Conservation (phyloP, 225 moss, liverwort and hornwort species). For the Sphagnum contortum region DNA sequence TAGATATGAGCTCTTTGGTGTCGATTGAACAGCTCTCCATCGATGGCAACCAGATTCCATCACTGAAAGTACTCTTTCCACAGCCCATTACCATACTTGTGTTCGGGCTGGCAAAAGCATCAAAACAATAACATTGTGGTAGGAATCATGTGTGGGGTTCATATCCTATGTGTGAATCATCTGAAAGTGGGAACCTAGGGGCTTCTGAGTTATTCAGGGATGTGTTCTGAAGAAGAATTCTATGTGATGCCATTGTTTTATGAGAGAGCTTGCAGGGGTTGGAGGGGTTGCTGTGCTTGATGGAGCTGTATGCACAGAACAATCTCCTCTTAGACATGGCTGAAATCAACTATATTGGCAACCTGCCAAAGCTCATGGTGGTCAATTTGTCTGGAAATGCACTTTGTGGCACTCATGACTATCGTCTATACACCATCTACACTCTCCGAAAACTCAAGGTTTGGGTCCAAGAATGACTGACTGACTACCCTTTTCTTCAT, state of each 20-base stretch:
- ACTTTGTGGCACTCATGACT: slow-evolving; percentile 60
- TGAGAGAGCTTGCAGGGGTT: slow-evolving; percentile 51
- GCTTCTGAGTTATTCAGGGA: too few species aligned
- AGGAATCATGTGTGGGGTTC: too few species aligned
- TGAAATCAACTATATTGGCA: slow-evolving; percentile 55
- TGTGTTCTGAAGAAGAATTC: too few species aligned
- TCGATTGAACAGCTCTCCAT: slow-evolving; percentile 88
- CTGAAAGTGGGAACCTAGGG: too few species aligned
- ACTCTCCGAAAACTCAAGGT: slow-evolving; percentile 81
- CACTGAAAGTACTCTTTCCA: slow-evolving; percentile 44
- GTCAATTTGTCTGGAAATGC: slow-evolving; percentile 72
- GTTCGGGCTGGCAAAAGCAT: too few species aligned
- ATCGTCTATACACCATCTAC: slow-evolving; percentile 72
- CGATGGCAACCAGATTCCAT: slow-evolving; percentile 63
- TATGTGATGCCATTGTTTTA: too few species aligned
- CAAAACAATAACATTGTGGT: too few species aligned
- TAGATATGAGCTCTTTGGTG: slow-evolving; percentile 48
- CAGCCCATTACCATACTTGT: too few species aligned
- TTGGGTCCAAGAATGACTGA: background rate
- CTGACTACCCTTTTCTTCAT: background rate
- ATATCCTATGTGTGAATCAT: too few species aligned
- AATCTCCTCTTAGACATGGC: slow-evolving; percentile 46
- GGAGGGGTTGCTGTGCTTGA: slow-evolving; percentile 62
- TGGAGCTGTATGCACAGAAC: slow-evolving; percentile 89
- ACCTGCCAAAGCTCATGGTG: slow-evolving; percentile 79